A percentile compares a stretch with the other conserved stretches of the same genome.
Conservation (phyloP, 805 yeast genomes). For the Hanseniaspora hatyaiensis region DNA sequence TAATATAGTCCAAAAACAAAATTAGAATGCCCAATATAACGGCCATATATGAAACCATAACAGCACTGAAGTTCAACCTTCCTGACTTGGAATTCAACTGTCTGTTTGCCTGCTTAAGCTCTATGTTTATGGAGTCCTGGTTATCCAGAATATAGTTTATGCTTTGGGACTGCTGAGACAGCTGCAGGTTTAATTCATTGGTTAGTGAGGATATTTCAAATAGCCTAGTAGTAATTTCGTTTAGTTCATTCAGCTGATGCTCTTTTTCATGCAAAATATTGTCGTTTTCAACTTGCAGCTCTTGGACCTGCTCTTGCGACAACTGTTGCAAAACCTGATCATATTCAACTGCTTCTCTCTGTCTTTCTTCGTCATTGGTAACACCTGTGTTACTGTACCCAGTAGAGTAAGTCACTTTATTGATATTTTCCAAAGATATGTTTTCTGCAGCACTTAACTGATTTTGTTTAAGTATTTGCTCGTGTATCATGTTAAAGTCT, state of each 20-base stretch:
- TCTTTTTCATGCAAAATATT: slow-evolving; percentile 43
- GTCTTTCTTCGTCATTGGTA: slow-evolving; percentile 24
- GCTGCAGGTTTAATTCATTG: slow-evolving; percentile 59
- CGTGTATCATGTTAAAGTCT: slow-evolving; percentile 22
- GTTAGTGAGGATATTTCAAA: slow-evolving; percentile 66
- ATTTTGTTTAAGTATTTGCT: slow-evolving; percentile 21
- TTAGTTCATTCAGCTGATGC: slow-evolving; percentile 50
- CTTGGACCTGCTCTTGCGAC: slow-evolving; percentile 46
- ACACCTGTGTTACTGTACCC: no score
- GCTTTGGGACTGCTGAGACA: slow-evolving; percentile 59
- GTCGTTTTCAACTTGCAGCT: slow-evolving; percentile 48
- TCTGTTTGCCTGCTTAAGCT: slow-evolving; percentile 59
- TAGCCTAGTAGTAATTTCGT: slow-evolving; percentile 48
- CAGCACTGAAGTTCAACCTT: slow-evolving; percentile 51
- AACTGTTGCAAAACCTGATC: slow-evolving; percentile 29
- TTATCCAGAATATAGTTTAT: slow-evolving; percentile 52
- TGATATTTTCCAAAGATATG: slow-evolving; percentile 22
- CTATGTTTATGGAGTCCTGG: slow-evolving; percentile 53
- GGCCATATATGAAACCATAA: slow-evolving; percentile 44
- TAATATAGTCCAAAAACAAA: slow-evolving; percentile 42
- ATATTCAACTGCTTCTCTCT: slow-evolving; percentile 30
- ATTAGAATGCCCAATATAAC: slow-evolving; percentile 45
- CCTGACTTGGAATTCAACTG: slow-evolving; percentile 57
- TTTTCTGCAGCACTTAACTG: slow-evolving; percentile 16
- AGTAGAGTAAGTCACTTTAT: slow-evolving; percentile 28